Conservation (phyloP, 2,329 filamentous ascomycete species). For the Neurospora crassa region DNA sequence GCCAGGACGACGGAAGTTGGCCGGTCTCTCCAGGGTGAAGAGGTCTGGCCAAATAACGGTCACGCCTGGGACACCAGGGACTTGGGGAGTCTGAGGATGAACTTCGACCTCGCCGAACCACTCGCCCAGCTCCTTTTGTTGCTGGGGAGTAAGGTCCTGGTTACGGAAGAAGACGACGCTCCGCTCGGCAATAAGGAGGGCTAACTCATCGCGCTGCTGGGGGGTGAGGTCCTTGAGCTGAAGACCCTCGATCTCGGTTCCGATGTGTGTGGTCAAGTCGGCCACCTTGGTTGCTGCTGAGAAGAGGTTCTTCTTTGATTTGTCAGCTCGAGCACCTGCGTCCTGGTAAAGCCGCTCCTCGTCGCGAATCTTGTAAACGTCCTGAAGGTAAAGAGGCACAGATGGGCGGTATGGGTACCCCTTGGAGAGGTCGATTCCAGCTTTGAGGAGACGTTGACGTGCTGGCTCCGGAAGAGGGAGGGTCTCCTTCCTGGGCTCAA, state of each 20-base stretch:
- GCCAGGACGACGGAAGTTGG: slow-evolving; percentile 57
- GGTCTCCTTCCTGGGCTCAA: slow-evolving; percentile 52
- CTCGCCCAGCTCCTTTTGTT: slow-evolving; percentile 54
- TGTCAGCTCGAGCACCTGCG: slow-evolving; percentile 54
- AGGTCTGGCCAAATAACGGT: slow-evolving; percentile 64
- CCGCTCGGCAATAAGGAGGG: slow-evolving; percentile 51
- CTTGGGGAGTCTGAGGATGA: slow-evolving; percentile 62
- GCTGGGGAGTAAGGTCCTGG: slow-evolving; percentile 50
- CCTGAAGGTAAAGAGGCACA: slow-evolving; percentile 58
- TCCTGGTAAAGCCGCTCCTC: slow-evolving; percentile 47
- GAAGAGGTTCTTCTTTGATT: slow-evolving; percentile 51
- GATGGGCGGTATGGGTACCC: slow-evolving; percentile 65
- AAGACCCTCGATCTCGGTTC: slow-evolving; percentile 54
- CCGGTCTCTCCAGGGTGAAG: slow-evolving; percentile 47
- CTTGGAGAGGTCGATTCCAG: slow-evolving; percentile 57
- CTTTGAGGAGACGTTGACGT: slow-evolving; percentile 52
- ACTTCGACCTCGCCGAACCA: slow-evolving; percentile 58
- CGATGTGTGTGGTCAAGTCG: slow-evolving; percentile 51
- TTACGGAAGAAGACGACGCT: slow-evolving; percentile 60
- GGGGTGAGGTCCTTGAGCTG: slow-evolving; percentile 52
- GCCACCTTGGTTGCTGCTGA: slow-evolving; percentile 54
- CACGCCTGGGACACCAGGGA: slow-evolving; percentile 56
- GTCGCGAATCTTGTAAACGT: slow-evolving; percentile 56
- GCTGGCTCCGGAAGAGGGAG: slow-evolving; percentile 51
- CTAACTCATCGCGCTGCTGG: slow-evolving; percentile 52